Base-by-base conservation (phyloP, 1,139 yeast genomes). In the Yamadazyma conglobata region DNA sequence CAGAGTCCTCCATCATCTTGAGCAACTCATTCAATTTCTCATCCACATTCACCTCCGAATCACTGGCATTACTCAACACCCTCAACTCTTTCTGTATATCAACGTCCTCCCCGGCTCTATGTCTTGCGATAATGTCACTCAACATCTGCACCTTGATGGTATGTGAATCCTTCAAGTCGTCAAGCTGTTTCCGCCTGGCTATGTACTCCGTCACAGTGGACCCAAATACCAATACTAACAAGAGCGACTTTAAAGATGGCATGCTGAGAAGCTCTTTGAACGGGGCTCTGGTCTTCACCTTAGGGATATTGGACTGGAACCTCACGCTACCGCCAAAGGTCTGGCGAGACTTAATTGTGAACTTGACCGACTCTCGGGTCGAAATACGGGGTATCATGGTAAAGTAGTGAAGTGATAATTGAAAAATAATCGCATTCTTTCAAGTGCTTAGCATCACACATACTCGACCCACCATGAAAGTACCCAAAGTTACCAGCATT, bases 131-230 rank as follows among this genome's bases (percentile, higher is more conserved):
- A 1, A 64, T 43, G 12, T 61, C 70, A 12, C 52, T 46, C 14
- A 67, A 46, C 6, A 67, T 52, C 4, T 37, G 40, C 34, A 62
- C 58, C 43, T 61, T 64, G 17, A 60, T 41, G 6, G 41, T 36
- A 38, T 68, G 63, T 6, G 59, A 54, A 11, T 48, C 47, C 10
- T 43, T 46, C 19, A 67, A 46, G 6, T 46, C 38, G 20, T 64
- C 69, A 15, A 59, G 43, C 23, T 58, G 65, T 30, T 56, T 58
- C 16, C 69, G 47, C 28, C 50, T 53, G 24, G 56, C 55, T 44
- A 64, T 60, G 31, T 59, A 48, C 31, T 67, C 72, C 4, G 66
- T 59, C 10, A 64, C 64, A 2, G 56, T 59, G 5, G 70, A 52
- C 4, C 71, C 70, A 42, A 67, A 63, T 10, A 66, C 42, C 19